Evolutionary conservation across 2,329 filamentous ascomycete genomes (phyloP).

Genomic region (Boeremia exigua): DNA sequence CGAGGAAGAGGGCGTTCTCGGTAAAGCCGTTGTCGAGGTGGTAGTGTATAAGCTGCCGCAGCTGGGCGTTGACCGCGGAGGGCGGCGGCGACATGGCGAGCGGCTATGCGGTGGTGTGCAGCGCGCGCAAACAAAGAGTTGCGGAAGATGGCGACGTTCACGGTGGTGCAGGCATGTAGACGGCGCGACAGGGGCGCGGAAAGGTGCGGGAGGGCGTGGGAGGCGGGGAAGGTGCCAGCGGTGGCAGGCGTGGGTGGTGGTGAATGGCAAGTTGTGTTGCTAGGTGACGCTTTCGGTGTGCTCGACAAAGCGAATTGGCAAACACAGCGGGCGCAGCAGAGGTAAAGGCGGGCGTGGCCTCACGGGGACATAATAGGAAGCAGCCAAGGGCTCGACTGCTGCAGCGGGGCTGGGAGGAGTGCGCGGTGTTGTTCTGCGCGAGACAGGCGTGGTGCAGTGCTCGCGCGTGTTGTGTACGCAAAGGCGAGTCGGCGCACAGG

Average conservation of each 20-base stretch:
- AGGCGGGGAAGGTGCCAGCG: constrained; percentile 5
- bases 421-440: constrained; percentile 18
- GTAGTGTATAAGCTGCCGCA: constrained; percentile 71
- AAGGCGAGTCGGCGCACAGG: constrained; percentile 24
- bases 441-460: constrained; percentile 22
- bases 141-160: constrained; percentile 13
- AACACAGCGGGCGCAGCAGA: constrained; percentile 29
- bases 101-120: constrained; percentile 16
- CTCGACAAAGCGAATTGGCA: constrained; percentile 49
- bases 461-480: constrained; percentile 34
- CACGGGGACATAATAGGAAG: constrained; percentile 22
- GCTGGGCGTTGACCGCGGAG: constrained; percentile 63
- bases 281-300: constrained; percentile 43
- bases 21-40: constrained; percentile 87
- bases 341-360: constrained; percentile 15
- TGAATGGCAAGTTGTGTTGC: constrained; percentile 40
- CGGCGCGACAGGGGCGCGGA: constrained; percentile 16
- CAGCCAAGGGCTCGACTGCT: constrained; percentile 17
- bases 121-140: constrained; percentile 13
- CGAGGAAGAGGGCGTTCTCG: constrained; percentile 92
- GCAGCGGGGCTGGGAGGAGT: constrained; percentile 10
- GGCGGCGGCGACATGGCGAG: constrained; percentile 63
- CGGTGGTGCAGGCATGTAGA: constrained; percentile 34
- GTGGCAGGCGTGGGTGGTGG: constrained; percentile 21
- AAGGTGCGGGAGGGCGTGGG: neutral